Evolutionary conservation across 106 monocot species (phyloP).

Genomic region (Acorus calamus): DNA sequence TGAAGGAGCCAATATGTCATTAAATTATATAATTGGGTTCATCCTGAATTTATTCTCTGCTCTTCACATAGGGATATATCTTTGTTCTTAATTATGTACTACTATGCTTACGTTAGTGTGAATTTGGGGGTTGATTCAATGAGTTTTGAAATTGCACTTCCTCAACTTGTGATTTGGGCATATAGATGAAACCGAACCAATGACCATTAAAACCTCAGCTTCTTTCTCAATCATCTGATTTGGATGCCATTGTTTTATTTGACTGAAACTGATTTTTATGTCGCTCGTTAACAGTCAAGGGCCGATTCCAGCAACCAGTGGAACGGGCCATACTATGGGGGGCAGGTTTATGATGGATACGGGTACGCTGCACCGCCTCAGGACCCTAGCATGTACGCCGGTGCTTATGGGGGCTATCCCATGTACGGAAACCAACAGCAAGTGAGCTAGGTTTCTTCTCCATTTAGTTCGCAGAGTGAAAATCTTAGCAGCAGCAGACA

Average conservation of each 20-base stretch:
- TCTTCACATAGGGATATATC: too few species aligned
- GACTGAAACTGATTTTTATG: background rate
- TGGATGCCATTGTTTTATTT: background rate
- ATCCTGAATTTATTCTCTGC: too few species aligned
- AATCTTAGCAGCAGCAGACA: background rate
- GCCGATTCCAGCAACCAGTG: conserved; percentile 5
- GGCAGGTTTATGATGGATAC: conserved; percentile 7
- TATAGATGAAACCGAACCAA: too few species aligned
- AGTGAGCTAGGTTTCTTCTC: conserved; percentile 6
- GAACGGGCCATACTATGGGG: conserved; percentile 13
- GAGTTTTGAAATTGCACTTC: too few species aligned
- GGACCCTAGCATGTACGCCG: conserved; percentile 12
- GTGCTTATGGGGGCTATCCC: conserved; percentile 8
- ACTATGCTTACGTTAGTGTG: too few species aligned
- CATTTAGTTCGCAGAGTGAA: background rate
- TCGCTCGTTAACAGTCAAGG: background rate
- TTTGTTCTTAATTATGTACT: too few species aligned
- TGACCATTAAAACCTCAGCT: too few species aligned
- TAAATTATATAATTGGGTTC: too few species aligned
- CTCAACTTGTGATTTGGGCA: too few species aligned
- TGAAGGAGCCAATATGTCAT: too few species aligned
- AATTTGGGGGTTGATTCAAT: too few species aligned
- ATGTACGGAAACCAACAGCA: conserved; percentile 18
- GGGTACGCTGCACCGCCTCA: conserved; percentile 8
- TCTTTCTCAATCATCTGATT: background rate